Evolutionary conservation across 2,329 filamentous ascomycete genomes (phyloP), one percentile per base, ranked within the genome.

Genomic region (Escovopsis sp.): DNA sequence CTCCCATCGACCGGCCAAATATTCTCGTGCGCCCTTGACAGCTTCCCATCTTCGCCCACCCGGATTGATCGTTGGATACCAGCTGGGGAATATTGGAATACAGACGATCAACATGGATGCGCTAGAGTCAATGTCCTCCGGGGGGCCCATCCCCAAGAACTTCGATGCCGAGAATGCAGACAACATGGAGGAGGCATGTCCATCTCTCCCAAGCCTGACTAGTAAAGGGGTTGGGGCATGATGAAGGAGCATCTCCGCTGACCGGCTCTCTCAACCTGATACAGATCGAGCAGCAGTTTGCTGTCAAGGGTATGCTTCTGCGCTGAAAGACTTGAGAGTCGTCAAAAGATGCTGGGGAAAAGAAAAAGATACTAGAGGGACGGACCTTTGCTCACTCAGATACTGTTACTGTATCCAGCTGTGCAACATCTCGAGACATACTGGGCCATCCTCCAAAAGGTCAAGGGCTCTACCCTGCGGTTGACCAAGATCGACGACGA

Each of bases 271-370:
- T 32, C 10, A 3, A n/a, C 19, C 4, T 15, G 23, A 18, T 26
- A 6, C 18, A 94, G 85, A 95, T 98, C 61, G 91, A 98, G 75
- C 94, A 95, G 73, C 91, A 96, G 64, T 98, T 98, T 57, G 91
- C 91, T 28, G 91, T 98, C 55, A 96, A 96, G 72, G 83, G 84
- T 86, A 56, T 38, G 58, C 15, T 3, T n/a, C 15, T 36, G 11
- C 11, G 7, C 15, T 8, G 3, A 12, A 4, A n/a, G 23, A 8
- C 12, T 26, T 12, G 6, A 15, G 15, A 11, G 33, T 23, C 12
- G 18, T 41, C 35, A 6, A 3, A 32, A 2, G n/a, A 12, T 23
- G 23, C 6, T 23, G 23, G 28, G 28, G 8, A 32, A 4, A 32
- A 32, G 28, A 30, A 30, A 10, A 30, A 10, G 10, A 10, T 6